Evolutionary conservation across 345 rosid species (phyloP), one percentile per base, ranked within the genome.

Genomic region (Sisymbrium altissimum): DNA sequence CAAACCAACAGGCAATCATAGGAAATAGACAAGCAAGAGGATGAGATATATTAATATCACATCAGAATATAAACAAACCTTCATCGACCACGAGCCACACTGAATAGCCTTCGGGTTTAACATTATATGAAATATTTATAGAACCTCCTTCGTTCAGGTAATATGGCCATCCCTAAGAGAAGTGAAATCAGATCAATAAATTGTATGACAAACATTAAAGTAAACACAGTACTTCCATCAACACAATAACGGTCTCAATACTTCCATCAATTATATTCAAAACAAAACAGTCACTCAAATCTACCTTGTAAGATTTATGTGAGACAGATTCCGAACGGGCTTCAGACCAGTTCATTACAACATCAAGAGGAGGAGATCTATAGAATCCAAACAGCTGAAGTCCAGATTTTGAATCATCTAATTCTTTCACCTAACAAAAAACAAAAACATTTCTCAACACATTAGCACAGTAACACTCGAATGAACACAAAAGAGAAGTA

Each of bases 61-160:
- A n/a, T 48, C 3, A 25, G 35, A 33, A 33, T 3, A 13, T 54
- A 3, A 54, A 63, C 57, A 29, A 86, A 95, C 99, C 99, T 88
- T 87, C 59, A 21, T 88, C 83, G 79, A 90, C 80, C 53, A 88
- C 68, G 63, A 95, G 87, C 56, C 83, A 84, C 55, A 86, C 70
- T 9, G 90, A 79, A 46, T 84, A 78, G 74, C 78, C 67, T 1
- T 76, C 44, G 25, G 88, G 79, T 73, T 77, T 84, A 62, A 92
- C 80, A 13, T 12, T 78, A 74, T 87, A 90, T 55, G 97, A 82
- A 60, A 95, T 83, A 74, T 85, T 88, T 27, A 95, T 71, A 29
- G 83, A 82, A 61, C 91, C 83, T 13, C 96, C 91, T 55, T 70
- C 33, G 53, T 92, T 92, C 50, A 95, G 81, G 76, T 72, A 84